phyloP scores from a whole-genome alignment of 2,329 filamentous ascomycete genomes.

The Leptographium flavum region DNA sequence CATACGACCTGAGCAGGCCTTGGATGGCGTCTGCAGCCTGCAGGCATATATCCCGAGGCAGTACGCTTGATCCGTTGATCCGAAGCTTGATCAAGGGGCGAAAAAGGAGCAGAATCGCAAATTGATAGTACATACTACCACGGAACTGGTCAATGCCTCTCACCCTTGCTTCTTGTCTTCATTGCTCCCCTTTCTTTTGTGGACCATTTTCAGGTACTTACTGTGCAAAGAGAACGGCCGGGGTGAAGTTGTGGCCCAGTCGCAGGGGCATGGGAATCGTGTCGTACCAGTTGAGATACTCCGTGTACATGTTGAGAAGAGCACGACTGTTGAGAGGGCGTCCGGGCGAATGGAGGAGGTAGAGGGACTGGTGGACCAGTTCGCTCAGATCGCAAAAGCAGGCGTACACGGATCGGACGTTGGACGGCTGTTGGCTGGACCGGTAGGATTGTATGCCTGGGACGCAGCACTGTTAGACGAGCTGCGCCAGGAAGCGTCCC shows the following conservation, averaged over 20 bases:
- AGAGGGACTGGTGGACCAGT: constrained; percentile 57
- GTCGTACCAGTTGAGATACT: constrained; percentile 60
- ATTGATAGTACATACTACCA: constrained; percentile 54
- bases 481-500: background rate
- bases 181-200: background rate
- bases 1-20: constrained; percentile 39
- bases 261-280: constrained; percentile 48
- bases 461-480: background rate
- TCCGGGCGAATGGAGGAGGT: constrained; percentile 57
- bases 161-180: background rate
- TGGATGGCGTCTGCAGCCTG: constrained; percentile 47
- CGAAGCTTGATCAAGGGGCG: constrained; percentile 53
- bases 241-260: constrained; percentile 55
- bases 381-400: constrained; percentile 61
- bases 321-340: constrained; percentile 48
- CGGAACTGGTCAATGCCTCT: background rate
- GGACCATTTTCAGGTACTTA: constrained; percentile 34
- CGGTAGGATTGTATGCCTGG: constrained; percentile 37
- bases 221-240: constrained; percentile 61
- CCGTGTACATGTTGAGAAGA: constrained; percentile 49
- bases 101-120: constrained; percentile 58
- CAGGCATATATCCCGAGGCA: constrained; percentile 50
- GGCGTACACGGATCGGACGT: constrained; percentile 53
- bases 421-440: constrained; percentile 47
- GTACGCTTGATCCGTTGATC: constrained; percentile 48